Base-by-base conservation (phyloP, 2,329 filamentous ascomycete genomes). In the Fusarium foetens region DNA sequence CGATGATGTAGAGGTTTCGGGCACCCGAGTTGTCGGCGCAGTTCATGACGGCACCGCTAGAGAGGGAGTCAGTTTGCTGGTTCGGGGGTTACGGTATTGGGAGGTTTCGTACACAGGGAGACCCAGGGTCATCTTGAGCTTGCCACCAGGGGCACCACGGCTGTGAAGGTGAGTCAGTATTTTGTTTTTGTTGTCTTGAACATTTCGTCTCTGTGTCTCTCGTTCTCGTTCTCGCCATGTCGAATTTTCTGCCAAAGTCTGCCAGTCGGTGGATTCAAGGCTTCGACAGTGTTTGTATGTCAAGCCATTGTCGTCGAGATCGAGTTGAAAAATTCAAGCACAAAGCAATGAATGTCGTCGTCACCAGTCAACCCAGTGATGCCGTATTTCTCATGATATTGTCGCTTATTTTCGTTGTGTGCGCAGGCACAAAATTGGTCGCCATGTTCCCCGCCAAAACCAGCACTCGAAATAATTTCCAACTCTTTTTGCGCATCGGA, bases 111-210 rank as follows among this genome's bases (percentile, higher is more conserved):
- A 98, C 95, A 97, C 94, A 88, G 96, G 96, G 83, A 99, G 94
- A 98, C 94, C 96, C 87, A 99, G 94, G 86, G 96, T 98, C 96
- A 99, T 99, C 93, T 97, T 98, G 83, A 98, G 93, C 93, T 99
- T 99, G 93, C 97, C 97, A 91, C 96, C 96, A 83, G 95, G 93
- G 90, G 94, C 93, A 93, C 93, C 93, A 91, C 94, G 90, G 77
- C 90, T 92, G 79, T 75, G 79, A 75, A 60, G 53, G 51, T 66
- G 76, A 77, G 81, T 84, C 78, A 84, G 81, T 79, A 52, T 61
- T 31, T 39, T 49, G 42, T 45, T 60, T 43, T 39, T 49, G 39
- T 31, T 46, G 39, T 68, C 36, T 51, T 54, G 31, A 39, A 27
- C 41, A 23, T 49, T 53, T 42, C 36, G 14, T 59, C 33, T 46